phyloP scores from a whole-genome alignment of 306 rosid species.

The Styphnolobium japonicum region DNA sequence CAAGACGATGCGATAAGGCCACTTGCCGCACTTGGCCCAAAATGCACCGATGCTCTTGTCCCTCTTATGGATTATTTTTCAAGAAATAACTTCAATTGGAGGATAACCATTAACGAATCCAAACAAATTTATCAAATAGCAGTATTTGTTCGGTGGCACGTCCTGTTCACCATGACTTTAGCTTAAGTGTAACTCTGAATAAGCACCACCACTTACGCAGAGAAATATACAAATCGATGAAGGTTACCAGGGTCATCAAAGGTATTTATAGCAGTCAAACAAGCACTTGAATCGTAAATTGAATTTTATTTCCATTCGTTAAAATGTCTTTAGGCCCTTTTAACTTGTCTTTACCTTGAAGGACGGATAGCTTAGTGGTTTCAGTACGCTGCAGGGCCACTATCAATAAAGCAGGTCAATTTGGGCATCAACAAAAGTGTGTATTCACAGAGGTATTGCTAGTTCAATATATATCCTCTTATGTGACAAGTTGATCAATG shows the following conservation, averaged over 20 bases:
- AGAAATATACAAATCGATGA: background rate
- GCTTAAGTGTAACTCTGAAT: constrained; percentile 54
- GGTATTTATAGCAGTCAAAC: constrained; percentile 21
- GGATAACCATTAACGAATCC: constrained; percentile 21
- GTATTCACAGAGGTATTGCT: background rate
- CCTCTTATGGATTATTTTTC: constrained; percentile 18
- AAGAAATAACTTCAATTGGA: constrained; percentile 21
- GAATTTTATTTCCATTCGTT: constrained; percentile 24
- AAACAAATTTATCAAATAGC: constrained; percentile 19
- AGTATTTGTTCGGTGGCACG: constrained; percentile 53
- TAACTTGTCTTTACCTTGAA: constrained; percentile 82
- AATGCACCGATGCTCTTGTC: constrained; percentile 15
- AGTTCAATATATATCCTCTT: constrained; percentile 24
- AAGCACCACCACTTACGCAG: constrained; percentile 22
- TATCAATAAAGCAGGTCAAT: constrained; percentile 51
- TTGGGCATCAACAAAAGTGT: constrained; percentile 30
- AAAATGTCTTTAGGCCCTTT: constrained; percentile 36
- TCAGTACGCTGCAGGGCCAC: constrained; percentile 67
- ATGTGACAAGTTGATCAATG: constrained; percentile 14
- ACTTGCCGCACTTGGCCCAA: constrained; percentile 17
- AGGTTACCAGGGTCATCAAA: background rate
- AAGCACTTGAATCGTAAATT: constrained; percentile 27
- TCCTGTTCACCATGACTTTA: constrained; percentile 63
- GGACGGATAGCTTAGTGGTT: constrained; percentile 43
- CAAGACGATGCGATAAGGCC: constrained; percentile 7